A percentile compares a stretch with the other conserved stretches of the same genome.
Conservation (phyloP, 1,284 basidiomycete genomes). For the Rhodotorula sp. region DNA sequence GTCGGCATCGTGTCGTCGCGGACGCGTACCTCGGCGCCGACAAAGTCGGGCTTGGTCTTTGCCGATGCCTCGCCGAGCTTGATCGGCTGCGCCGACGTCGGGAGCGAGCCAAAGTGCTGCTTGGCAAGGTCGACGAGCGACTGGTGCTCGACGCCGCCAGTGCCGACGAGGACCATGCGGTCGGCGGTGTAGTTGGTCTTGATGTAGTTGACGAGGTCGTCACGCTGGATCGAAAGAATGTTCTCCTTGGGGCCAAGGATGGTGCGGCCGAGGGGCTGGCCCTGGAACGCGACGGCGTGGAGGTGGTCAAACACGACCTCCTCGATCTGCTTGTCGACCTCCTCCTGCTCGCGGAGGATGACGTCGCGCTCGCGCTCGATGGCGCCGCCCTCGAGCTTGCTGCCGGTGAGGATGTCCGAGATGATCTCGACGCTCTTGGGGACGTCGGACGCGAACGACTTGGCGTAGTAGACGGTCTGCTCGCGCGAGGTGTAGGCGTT, state of each 20-base stretch:
- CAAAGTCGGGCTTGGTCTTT: conserved; percentile 76
- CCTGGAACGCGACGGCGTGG: conserved; percentile 94
- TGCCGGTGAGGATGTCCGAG: conserved; percentile 97
- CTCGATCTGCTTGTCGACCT: conserved; percentile 97
- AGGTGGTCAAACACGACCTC: conserved; percentile 99
- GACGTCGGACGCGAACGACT: conserved; percentile 97
- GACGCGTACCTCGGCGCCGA: conserved; percentile 93
- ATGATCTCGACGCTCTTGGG: conserved; percentile 92
- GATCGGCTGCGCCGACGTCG: conserved; percentile 83
- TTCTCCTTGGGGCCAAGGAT: conserved; percentile 96
- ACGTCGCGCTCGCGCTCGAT: conserved; percentile 97
- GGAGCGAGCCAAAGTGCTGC: conserved; percentile 88
- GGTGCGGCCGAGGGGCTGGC: conserved; percentile 89
- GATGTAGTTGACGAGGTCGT: conserved; percentile 90
- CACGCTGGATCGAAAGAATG: conserved; percentile 92
- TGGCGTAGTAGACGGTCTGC: conserved; percentile 99
- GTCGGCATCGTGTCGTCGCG: conserved; percentile 89
- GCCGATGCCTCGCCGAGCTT: conserved; percentile 65
- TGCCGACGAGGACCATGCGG: conserved; percentile 97
- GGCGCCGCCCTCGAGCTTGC: conserved; percentile 83
- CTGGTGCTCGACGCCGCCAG: conserved; percentile 90
- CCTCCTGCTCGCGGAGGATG: conserved; percentile 96
- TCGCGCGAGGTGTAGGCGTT: conserved; percentile 99
- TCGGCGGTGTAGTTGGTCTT: conserved; percentile 98
- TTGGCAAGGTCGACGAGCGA: conserved; percentile 93